Evolutionary conservation across 192 early-diverging fungal species (phyloP), one percentile per base, ranked within the genome.

Genomic region (Spinellus fusiger): DNA sequence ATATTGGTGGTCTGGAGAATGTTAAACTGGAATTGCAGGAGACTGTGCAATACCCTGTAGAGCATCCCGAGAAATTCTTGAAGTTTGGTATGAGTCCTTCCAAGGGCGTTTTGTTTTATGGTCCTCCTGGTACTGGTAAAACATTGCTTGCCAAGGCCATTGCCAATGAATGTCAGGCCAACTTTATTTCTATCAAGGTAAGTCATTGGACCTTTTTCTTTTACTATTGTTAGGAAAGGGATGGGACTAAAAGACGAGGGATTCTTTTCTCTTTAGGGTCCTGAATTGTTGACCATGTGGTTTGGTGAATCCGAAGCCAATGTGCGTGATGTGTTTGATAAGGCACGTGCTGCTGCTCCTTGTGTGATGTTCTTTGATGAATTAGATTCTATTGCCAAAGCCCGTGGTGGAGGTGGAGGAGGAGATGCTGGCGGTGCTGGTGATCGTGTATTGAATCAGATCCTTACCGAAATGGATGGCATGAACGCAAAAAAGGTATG

Each of bases 351-450:
- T 3, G 95, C 95, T 29, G 90, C 95, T 10, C 96, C 96, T 29
- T 99, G 96, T 76, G 96, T 99, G 28, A 94, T 99, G 93, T 99
- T 99, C 92, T 99, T 99, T 85, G 96, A 99, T 62, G 96, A 99
- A 80, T 76, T 99, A 69, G 96, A 99, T 78, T 95, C 94, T 32
- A 88, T 98, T 69, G 95, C 95, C 71, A 96, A 96, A 80, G 86
- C 94, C 20, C 93, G 96, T 74, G 96, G 69, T 35, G 53, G 59
- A 0, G 71, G 61, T 48, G 77, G 76, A 18, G 59, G 58, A 1
- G 96, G 96, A 53, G 95, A 95, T 70, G 88, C 80, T 20, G 91
- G 91, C 32, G 96, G 95, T 70, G 91, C 94, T 27, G 92, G 94
- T 49, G 96, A 98, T 69, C 93, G 96, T 78, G 95, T 99, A 20